Conservation (phyloP, 139 green algal species). For the Pseudopediastrum boryanum region DNA sequence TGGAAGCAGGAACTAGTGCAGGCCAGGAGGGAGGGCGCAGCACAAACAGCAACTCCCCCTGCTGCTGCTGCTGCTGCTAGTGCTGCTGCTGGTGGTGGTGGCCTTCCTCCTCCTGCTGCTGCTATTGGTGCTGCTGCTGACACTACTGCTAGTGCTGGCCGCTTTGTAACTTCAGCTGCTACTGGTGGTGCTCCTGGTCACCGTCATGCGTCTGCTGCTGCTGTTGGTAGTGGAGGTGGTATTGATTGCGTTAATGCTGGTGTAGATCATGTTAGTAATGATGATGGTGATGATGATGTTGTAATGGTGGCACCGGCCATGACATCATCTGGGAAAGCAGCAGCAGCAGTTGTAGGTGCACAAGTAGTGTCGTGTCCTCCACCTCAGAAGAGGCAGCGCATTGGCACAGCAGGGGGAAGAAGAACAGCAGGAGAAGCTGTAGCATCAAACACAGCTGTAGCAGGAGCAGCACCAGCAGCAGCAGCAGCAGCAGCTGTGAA, state of each 20-base stretch:
- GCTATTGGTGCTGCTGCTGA: slow-evolving; percentile 16
- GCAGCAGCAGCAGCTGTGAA: background rate
- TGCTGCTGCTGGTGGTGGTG: slow-evolving; percentile 18
- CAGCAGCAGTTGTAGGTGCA: background rate
- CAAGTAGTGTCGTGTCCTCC: background rate
- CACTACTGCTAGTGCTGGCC: background rate
- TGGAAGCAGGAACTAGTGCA: too few relatives aligned
- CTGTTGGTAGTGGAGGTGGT: slow-evolving; percentile 5
- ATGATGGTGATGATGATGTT: background rate
- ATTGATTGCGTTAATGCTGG: background rate
- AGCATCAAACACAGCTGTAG: background rate
- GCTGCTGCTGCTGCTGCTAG: background rate
- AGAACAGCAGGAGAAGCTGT: background rate
- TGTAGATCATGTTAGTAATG: too few relatives aligned
- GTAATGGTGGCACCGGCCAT: background rate
- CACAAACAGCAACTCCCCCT: too few relatives aligned
- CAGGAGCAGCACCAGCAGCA: background rate
- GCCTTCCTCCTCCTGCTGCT: background rate
- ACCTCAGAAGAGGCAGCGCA: background rate
- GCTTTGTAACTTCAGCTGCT: background rate
- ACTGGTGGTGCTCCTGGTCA: slow-evolving; percentile 3
- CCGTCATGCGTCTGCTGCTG: background rate
- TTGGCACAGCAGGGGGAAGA: background rate
- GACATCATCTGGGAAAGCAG: background rate
- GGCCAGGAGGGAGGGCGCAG: too few relatives aligned